Evolutionary conservation across 2,329 filamentous ascomycete species (phyloP).

Genomic region (Aquanectria penicillioides): DNA sequence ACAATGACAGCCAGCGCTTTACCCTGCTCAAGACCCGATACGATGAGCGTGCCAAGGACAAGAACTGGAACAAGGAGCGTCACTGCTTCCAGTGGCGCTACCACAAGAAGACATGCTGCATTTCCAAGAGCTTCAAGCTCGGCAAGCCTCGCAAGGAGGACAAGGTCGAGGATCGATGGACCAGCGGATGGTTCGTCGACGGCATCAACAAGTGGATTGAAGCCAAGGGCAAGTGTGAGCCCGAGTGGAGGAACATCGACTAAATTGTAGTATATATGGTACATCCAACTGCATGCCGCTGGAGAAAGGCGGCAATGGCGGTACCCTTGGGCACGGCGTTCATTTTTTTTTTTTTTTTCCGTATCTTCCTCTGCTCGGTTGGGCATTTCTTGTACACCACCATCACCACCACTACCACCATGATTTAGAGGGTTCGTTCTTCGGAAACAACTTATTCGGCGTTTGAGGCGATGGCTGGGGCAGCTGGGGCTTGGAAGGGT

Average conservation of each 20-base stretch:
- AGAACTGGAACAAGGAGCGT: constrained; percentile 44
- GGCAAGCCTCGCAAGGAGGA: constrained; percentile 50
- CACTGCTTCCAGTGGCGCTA: constrained; percentile 60
- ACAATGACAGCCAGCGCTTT: constrained; percentile 41
- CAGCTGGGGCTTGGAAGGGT: not conserved
- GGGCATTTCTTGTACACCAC: not conserved
- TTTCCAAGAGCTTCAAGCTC: constrained; percentile 54
- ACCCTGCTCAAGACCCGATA: constrained; percentile 42
- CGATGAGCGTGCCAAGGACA: constrained; percentile 34
- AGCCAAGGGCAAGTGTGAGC: constrained; percentile 54
- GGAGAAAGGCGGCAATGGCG: not conserved
- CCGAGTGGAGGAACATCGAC: constrained; percentile 52
- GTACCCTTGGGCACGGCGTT: constrained; percentile 11
- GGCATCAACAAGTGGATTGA: constrained; percentile 60
- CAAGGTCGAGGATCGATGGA: constrained; percentile 47
- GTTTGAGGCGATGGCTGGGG: not conserved
- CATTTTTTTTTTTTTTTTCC: constrained; percentile 13
- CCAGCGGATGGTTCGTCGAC: constrained; percentile 58
- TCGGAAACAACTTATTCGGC: not conserved
- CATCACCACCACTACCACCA: too few species aligned
- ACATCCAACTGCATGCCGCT: constrained; percentile 7
- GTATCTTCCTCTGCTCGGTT: not conserved
- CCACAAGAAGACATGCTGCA: constrained; percentile 56
- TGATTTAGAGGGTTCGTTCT: constrained; percentile 1
- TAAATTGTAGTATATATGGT: constrained; percentile 12